phyloP scores from a whole-genome alignment of 108 stramenopile genomes.

The Stephanodiscus minutulus region DNA sequence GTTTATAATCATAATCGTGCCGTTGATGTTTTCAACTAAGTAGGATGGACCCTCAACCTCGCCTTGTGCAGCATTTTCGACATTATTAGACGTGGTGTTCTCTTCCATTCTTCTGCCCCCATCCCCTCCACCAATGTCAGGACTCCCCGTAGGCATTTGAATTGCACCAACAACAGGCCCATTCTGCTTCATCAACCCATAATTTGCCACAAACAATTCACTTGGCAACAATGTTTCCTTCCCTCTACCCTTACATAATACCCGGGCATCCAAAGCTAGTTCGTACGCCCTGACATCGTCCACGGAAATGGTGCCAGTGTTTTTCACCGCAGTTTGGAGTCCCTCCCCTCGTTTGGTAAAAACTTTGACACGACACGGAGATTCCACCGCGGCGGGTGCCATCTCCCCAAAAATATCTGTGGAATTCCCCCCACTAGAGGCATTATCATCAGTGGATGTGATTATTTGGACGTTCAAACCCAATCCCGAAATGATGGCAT shows the following conservation, averaged over 20 bases:
- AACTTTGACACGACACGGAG: conserved; percentile 22
- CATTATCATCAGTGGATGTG: not conserved
- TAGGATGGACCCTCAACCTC: too few species aligned
- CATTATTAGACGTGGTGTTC: not conserved
- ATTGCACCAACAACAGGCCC: not conserved
- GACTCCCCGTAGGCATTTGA: not conserved
- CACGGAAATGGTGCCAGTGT: not conserved
- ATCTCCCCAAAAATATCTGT: not conserved
- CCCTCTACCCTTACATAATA: conserved; percentile 16
- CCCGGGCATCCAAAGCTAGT: conserved; percentile 3
- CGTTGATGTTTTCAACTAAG: not conserved
- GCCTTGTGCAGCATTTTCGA: too few species aligned
- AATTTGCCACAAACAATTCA: conserved; percentile 18
- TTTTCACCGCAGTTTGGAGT: not conserved
- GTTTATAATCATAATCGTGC: not conserved
- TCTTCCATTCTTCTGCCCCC: not conserved
- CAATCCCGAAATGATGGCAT: conserved; percentile 25
- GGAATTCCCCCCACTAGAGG: not conserved
- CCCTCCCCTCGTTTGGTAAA: conserved; percentile 8
- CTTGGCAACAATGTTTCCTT: conserved; percentile 16
- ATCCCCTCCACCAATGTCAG: not conserved
- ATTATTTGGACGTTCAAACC: conserved; percentile 18
- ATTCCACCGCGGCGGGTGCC: not conserved
- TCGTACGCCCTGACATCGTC: conserved; percentile 18
- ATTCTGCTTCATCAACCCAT: not conserved